A percentile compares a stretch with the other conserved stretches of the same genome.
phyloP scores from a whole-genome alignment of 371 early-diverging fungal species.

The Nosema muscidifuracis region DNA sequence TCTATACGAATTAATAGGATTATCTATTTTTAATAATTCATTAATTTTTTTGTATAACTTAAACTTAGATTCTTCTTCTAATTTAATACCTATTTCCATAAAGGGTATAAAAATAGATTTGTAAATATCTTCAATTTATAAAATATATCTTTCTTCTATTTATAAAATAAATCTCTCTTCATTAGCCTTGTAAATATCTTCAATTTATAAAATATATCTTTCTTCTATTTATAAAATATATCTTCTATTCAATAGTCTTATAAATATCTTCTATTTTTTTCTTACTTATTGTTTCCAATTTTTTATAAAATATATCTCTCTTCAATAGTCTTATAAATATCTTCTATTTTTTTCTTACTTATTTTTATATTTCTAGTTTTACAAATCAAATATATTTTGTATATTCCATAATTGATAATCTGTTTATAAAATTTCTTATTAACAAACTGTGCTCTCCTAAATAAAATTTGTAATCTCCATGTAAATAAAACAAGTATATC shows the following conservation, averaged over 20 bases:
- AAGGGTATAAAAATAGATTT: neutral
- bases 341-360: neutral
- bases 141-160: no score
- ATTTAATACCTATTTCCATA: neutral
- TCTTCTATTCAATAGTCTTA: no score
- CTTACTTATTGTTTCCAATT: no score
- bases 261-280: no score
- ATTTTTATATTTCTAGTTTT: conserved; percentile 10
- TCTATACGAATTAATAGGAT: conserved; percentile 9
- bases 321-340: no score
- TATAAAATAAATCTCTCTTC: no score
- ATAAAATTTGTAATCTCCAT: conserved; percentile 26
- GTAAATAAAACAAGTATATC: conserved; percentile 38
- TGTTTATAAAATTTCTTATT: conserved; percentile 35
- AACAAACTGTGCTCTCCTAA: conserved; percentile 42
- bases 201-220: no score
- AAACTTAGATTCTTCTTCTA: neutral
- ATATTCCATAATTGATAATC: conserved; percentile 9
- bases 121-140: no score
- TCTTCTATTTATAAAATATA: no score
- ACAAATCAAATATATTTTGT: neutral
- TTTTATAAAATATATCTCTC: no score
- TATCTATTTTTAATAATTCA: neutral
- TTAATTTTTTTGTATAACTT: neutral
- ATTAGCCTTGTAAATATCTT: no score